A percentile compares a stretch with the other conserved stretches of the same genome.
Evolutionary conservation across 352 stramenopile species (phyloP).

Genomic region (Phytophthora aleatoria): DNA sequence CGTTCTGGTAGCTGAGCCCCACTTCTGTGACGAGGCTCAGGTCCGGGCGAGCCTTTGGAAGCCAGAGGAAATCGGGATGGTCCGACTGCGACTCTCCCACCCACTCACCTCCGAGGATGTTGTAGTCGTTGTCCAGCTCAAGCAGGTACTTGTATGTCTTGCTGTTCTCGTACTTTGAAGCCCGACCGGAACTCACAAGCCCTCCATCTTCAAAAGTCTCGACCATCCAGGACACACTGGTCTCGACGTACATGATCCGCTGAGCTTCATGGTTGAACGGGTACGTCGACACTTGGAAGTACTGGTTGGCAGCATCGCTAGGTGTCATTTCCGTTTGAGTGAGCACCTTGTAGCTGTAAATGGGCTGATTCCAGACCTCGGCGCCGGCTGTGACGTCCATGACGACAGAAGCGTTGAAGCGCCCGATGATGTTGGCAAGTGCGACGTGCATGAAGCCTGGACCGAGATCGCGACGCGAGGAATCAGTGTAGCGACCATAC

Average conservation of each 20-base stretch:
- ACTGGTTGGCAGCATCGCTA: slow-evolving; percentile 35
- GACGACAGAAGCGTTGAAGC: slow-evolving; percentile 47
- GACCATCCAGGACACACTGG: slow-evolving; percentile 49
- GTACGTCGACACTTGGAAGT: slow-evolving; percentile 44
- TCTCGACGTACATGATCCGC: slow-evolving; percentile 51
- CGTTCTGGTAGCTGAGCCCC: slow-evolving; percentile 40
- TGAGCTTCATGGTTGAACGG: slow-evolving; percentile 49
- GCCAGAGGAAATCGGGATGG: slow-evolving; percentile 52
- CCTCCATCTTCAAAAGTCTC: slow-evolving; percentile 47
- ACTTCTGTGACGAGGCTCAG: slow-evolving; percentile 33
- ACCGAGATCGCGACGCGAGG: slow-evolving; percentile 49
- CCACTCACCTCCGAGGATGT: slow-evolving; percentile 52
- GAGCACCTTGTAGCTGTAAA: slow-evolving; percentile 52
- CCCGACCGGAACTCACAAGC: slow-evolving; percentile 32
- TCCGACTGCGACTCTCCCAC: slow-evolving; percentile 35
- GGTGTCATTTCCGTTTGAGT: slow-evolving; percentile 42
- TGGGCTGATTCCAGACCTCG: slow-evolving; percentile 67
- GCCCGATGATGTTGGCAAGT: slow-evolving; percentile 49
- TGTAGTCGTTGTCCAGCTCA: slow-evolving; percentile 43
- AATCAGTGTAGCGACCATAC: slow-evolving; percentile 51
- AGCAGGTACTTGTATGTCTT: slow-evolving; percentile 50
- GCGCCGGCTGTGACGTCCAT: slow-evolving; percentile 44
- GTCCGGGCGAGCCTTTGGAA: slow-evolving; percentile 31
- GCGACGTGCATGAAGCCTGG: slow-evolving; percentile 57
- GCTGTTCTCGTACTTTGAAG: slow-evolving; percentile 28